A percentile compares a stretch with the other conserved stretches of the same genome.
These are phyloP conservation scores for Collybia mongolica DNA, from an alignment of 768 basidiomycete genomes.

Conservation along the genomic window DNA sequence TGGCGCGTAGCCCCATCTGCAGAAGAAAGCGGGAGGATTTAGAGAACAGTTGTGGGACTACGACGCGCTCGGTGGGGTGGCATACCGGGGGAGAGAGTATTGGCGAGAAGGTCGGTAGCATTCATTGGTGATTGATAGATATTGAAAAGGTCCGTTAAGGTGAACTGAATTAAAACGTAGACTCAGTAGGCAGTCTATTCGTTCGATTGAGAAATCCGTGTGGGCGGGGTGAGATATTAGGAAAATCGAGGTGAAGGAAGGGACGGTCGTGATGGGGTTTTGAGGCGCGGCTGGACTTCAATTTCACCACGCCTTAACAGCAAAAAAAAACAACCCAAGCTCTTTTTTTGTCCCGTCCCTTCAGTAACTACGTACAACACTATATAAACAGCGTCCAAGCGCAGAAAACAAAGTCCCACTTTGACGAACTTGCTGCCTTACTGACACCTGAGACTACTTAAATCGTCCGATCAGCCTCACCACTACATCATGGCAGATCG, in stretches of 20 bases:
- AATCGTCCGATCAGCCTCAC: constrained; percentile 4
- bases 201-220: background rate
- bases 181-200: constrained; percentile 1
- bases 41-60: constrained; percentile 18
- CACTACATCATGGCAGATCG: constrained; percentile 55
- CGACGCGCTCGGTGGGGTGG: constrained; percentile 32
- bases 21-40: constrained; percentile 14
- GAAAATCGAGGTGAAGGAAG: constrained; percentile 5
- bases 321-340: constrained; percentile 9
- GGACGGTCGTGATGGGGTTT: constrained; percentile 13
- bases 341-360: constrained; percentile 7
- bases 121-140: constrained; percentile 62
- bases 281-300: constrained; percentile 17
- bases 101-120: constrained; percentile 86
- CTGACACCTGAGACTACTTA: too few species aligned
- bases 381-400: background rate
- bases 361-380: background rate
- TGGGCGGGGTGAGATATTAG: constrained; percentile 2
- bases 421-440: background rate
- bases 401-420: background rate
- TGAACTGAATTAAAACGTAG: constrained; percentile 1
- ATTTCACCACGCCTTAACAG: constrained; percentile 22
- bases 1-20: constrained; percentile 89
- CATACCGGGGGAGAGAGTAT: constrained; percentile 89
- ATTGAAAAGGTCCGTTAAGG: constrained; percentile 8